Evolutionary conservation across 192 early-diverging fungal genomes (phyloP), one percentile per base, ranked within the genome.

Genomic region (Backusella parvicylindrica): DNA sequence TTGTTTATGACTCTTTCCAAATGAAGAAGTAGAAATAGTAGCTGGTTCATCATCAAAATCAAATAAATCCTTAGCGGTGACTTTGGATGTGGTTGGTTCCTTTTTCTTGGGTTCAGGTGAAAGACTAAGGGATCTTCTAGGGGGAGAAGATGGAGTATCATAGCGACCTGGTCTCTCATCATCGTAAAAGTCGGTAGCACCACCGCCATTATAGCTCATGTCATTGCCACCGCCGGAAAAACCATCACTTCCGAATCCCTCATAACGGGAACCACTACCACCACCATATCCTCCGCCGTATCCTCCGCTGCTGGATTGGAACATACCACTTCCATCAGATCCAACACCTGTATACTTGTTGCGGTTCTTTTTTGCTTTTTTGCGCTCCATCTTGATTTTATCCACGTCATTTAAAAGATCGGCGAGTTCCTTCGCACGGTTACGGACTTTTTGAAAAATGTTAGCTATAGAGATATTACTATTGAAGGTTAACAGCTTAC

Each of bases 321-420:
- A 86, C 33, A 91, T 90, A 84, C 88, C 91, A 13, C 94, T 91
- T 13, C 87, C 84, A 15, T 87, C 88, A 9, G 88, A 89, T 6
- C 90, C 84, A 16, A 93, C 92, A 30, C 94, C 93, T 1, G 86
- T 90, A 75, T 96, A 99, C 83, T 99, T 99, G 81, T 89, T 84
- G 41, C 93, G 89, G 82, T 95, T 99, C 28, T 91, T 90, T 78
- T 92, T 92, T 23, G 97, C 95, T 75, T 94, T 97, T 75, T 91
- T 90, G 16, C 97, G 89, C 79, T 99, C 97, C 12, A 86, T 86
- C 37, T 92, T 91, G 78, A 99, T 90, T 15, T 82, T 87, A 33
- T 96, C 89, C 68, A 88, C 89, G 80, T 94, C 89, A 40, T 87
- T 86, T 15, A 98, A 78, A 63, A 98, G 84, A 6, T 96, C 97